phyloP scores from a whole-genome alignment of 73 alveolate species.

The Paramecium octaurelia region DNA sequence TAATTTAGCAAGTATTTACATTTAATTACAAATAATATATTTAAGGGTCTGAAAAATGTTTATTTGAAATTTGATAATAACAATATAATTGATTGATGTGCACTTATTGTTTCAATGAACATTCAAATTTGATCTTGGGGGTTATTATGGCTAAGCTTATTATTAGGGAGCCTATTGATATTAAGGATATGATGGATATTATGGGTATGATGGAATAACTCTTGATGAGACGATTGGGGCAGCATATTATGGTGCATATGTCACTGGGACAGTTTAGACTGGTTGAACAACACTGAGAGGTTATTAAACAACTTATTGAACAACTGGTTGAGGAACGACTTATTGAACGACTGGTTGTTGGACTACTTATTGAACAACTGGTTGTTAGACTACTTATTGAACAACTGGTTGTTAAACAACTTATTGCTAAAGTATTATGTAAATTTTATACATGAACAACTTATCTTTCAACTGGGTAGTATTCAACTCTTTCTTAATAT shows the following conservation, averaged over 20 bases:
- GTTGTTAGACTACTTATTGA: neutral
- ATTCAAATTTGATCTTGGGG: conserved; percentile 10
- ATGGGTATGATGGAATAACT: conserved; percentile 14
- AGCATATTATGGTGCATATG: neutral
- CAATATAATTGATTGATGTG: neutral
- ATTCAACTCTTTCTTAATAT: conserved; percentile 65
- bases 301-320: neutral
- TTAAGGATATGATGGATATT: neutral
- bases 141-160: neutral
- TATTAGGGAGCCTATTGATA: neutral
- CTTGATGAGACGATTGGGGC: conserved; percentile 22
- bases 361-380: conserved; percentile 16
- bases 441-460: conserved; percentile 38
- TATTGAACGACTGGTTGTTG: neutral
- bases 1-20: neutral
- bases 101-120: neutral
- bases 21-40: neutral
- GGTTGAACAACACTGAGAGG: conserved; percentile 13
- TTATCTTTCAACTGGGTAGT: conserved; percentile 57
- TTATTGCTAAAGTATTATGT: neutral
- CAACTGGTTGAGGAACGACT: neutral
- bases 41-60: neutral
- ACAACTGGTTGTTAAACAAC: conserved; percentile 40
- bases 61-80: neutral
- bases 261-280: neutral